Evolutionary conservation across 2,329 filamentous ascomycete genomes (phyloP), one percentile per base, ranked within the genome.

Genomic region (Xylariaceae sp.): DNA sequence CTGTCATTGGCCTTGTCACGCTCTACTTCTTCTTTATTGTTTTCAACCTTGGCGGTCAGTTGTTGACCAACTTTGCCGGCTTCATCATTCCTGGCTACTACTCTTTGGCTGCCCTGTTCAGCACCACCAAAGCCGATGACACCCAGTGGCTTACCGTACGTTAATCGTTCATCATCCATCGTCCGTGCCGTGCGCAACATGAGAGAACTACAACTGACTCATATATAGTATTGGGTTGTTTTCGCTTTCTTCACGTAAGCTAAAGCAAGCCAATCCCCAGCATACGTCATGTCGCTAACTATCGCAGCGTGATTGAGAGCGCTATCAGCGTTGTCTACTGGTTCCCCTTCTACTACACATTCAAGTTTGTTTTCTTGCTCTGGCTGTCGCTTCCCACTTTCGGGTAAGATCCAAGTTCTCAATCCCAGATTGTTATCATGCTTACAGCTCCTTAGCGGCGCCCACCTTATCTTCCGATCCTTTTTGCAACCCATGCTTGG

Each of bases 331-430:
- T 92, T 63, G 90, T 94, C 63, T 95, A 95, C 85, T 96, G 91
- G 91, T 92, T 96, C 82, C 90, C 95, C 74, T 99, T 99, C 83
- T 99, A 99, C 89, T 99, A 91, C 80, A 94, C 93, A 75, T 98
- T 99, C 90, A 99, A 99, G 86, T 97, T 99, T 75, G 82, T 96
- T 74, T 90, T 98, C 76, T 85, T 98, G 71, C 88, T 99, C 76
- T 99, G 95, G 95, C 92, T 99, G 81, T 88, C 94, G 69, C 92
- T 99, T 72, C 95, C 95, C 76, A 85, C 91, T 77, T 97, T 96
- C 82, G 83, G 83, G 94, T 97, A 88, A 75, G 89, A 53, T 16
- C 36, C 39, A n/a, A 34, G 56, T 52, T 45, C 29, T 55, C 24
- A 23, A 37, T n/a, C 23, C 49, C 16, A 21, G 52, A 37, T 7